phyloP scores from a whole-genome alignment of 2,329 filamentous ascomycete genomes.

The Penicillium brevicompactum region DNA sequence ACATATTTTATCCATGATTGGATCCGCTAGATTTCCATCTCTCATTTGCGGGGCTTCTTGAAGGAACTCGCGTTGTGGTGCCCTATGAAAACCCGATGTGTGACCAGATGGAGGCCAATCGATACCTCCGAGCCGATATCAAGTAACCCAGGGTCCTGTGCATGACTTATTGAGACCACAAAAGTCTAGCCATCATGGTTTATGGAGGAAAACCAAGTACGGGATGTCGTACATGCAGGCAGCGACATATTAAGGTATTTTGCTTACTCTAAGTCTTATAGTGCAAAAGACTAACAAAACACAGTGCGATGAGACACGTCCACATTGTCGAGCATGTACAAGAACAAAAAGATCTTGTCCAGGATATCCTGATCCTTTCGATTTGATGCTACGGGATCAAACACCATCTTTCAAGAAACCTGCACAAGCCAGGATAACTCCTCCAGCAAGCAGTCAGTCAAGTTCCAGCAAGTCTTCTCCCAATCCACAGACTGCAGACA shows the following conservation, averaged over 20 bases:
- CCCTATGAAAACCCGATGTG: neutral
- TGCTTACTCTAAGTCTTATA: neutral
- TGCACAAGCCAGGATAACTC: neutral
- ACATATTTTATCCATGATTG: neutral
- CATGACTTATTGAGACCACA: neutral
- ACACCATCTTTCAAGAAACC: conserved; percentile 18
- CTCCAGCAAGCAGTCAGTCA: neutral
- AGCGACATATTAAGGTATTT: conserved; percentile 32
- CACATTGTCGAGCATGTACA: conserved; percentile 31
- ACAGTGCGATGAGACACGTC: conserved; percentile 35
- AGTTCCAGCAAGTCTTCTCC: neutral
- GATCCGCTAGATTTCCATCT: neutral
- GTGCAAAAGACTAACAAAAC: neutral
- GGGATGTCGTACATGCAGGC: conserved; percentile 31
- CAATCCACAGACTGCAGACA: neutral
- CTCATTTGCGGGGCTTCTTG: neutral
- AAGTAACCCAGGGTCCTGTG: neutral
- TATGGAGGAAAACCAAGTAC: conserved; percentile 32
- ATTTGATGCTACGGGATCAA: conserved; percentile 30
- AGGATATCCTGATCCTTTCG: conserved; percentile 32
- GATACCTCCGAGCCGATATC: neutral
- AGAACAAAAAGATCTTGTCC: conserved; percentile 31
- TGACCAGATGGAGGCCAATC: neutral
- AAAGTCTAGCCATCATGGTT: conserved; percentile 20
- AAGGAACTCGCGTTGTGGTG: neutral